These are phyloP conservation scores for Eucalyptus erythrocorys DNA, from an alignment of 345 rosid species.

Conservation along the genomic window DNA sequence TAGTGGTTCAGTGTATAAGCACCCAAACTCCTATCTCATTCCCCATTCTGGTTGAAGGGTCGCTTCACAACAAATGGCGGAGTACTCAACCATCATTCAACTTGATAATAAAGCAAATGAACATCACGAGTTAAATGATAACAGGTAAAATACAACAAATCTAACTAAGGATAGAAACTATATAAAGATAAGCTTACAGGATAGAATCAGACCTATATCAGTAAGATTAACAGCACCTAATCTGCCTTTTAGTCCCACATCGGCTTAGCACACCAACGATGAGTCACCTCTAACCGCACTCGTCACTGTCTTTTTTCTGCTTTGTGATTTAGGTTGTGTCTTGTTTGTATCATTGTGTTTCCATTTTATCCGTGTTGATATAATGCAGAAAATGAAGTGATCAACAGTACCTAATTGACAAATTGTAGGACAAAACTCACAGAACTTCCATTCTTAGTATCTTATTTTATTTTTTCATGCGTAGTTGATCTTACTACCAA, in stretches of 20 bases:
- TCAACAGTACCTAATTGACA: not conserved
- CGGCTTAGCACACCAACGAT: not conserved
- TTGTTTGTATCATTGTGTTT: not conserved
- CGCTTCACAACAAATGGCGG: not conserved
- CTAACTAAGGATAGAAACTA: not conserved
- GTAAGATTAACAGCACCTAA: not conserved
- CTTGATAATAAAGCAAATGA: not conserved
- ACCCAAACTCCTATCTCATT: not conserved
- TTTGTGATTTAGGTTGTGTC: not conserved
- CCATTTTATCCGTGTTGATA: not conserved
- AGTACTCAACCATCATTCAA: not conserved
- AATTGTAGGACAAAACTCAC: not conserved
- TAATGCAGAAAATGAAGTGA: not conserved
- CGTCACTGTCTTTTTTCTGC: fast-evolving
- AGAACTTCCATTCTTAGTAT: not conserved
- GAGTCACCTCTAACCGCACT: not conserved
- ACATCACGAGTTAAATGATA: not conserved
- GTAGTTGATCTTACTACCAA: not conserved
- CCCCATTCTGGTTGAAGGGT: not conserved
- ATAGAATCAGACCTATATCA: not conserved
- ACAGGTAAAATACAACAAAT: no score
- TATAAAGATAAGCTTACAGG: no score
- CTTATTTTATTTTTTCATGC: not conserved
- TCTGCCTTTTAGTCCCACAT: not conserved
- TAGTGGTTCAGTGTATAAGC: not conserved